phyloP scores from a whole-genome alignment of 2,329 filamentous ascomycete species.

The Mycogone perniciosa region DNA sequence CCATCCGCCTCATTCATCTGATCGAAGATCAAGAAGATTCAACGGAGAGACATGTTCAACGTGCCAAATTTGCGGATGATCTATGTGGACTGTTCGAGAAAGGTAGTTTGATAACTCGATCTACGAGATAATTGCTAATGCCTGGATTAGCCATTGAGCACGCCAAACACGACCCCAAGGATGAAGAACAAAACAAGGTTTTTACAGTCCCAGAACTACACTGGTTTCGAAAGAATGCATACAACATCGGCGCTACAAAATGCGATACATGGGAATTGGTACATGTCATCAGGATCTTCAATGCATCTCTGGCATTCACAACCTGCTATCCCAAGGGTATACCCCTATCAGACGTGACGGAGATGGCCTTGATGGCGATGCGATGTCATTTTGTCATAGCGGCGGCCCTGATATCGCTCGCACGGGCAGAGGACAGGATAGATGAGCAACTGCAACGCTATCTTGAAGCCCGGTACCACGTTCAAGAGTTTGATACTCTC shows the following conservation, averaged over 20 bases:
- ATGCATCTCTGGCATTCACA: slow-evolving; percentile 47
- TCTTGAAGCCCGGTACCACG: slow-evolving; percentile 51
- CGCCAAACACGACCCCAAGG: slow-evolving; percentile 30
- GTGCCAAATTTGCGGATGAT: slow-evolving; percentile 33
- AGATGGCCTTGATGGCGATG: slow-evolving; percentile 53
- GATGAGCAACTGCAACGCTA: slow-evolving; percentile 56
- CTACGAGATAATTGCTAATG: slow-evolving; percentile 8
- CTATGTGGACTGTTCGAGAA: slow-evolving; percentile 46
- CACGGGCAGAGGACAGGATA: slow-evolving; percentile 43
- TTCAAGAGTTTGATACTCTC: slow-evolving; percentile 48
- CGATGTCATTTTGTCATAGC: slow-evolving; percentile 65
- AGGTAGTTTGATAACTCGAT: slow-evolving; percentile 26
- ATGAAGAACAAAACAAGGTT: slow-evolving; percentile 35
- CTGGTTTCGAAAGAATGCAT: slow-evolving; percentile 79
- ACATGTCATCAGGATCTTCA: slow-evolving; percentile 50
- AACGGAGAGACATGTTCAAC: slow-evolving; percentile 8
- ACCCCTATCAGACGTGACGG: slow-evolving; percentile 32
- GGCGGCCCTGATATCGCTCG: slow-evolving; percentile 44
- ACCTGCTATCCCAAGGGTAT: slow-evolving; percentile 44
- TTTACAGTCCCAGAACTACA: slow-evolving; percentile 64
- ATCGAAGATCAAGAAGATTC: slow-evolving; percentile 31
- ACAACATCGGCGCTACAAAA: slow-evolving; percentile 66
- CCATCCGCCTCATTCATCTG: slow-evolving; percentile 43
- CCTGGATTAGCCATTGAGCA: slow-evolving; percentile 20
- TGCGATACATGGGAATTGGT: slow-evolving; percentile 47